Evolutionary conservation across 116 monocot species (phyloP), one percentile per base, ranked within the genome.

Genomic region (Dioscorea cayenensis): DNA sequence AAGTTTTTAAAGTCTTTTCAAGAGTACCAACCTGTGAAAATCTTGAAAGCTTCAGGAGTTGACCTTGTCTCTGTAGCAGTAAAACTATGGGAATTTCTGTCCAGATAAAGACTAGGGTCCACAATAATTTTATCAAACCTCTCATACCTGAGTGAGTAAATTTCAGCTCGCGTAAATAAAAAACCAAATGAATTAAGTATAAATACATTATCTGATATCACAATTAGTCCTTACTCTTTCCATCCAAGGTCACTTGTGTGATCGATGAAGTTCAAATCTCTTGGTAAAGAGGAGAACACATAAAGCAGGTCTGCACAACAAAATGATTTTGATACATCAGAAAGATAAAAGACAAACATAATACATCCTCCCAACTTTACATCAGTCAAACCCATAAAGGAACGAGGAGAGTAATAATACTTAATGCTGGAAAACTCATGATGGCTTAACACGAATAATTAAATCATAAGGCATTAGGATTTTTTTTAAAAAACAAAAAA

Each of bases 211-310:
- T 16, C 16, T 16, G 55, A 55, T 55, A 55, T 55, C 55, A 18
- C 19, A 50, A 3, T 12, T 36, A 23, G 13, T 81, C 10, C 84
- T 82, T 25, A 94, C 94, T 88, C 88, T 82, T 94, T 94, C 94
- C 94, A 94, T 17, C 88, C 90, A 75, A 94, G 85, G 12, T 88
- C 84, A 73, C 88, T 90, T 19, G 90, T 90, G 72, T 90, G 90
- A 80, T 94, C 94, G 71, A 90, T 77, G 65, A 94, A 94, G 69
- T 94, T 94, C 21, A 90, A 72, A 70, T 88, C 76, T 69, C 90
- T 87, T 36, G 94, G 88, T 72, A 94, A 69, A 48, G 78, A 62
- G 69, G 80, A 78, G 62, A 94, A 94, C 55, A 76, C 88, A 81
- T 90, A 70, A 62, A 94, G 90, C 69, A 94, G 86, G 83, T 94